Evolutionary conservation across 2,329 filamentous ascomycete genomes (phyloP), one percentile per base, ranked within the genome.

Genomic region (Epichloe brachyelytri): DNA sequence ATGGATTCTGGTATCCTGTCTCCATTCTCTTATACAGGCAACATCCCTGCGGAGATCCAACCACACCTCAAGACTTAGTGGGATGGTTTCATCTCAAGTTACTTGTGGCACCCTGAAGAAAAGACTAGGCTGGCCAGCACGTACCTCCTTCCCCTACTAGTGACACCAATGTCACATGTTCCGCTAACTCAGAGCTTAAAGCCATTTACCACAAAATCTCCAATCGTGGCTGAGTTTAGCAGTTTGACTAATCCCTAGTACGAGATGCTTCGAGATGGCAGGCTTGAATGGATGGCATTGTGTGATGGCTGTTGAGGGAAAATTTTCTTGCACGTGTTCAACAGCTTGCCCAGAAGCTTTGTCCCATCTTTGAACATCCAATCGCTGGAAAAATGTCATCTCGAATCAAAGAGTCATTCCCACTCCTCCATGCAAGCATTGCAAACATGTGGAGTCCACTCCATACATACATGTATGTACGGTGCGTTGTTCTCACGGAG

Each of bases 61-160:
- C 33, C 52, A 45, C 19, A 30, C 37, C 22, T 45, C 44, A 48
- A 48, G 34, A 33, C 14, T 22, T 20, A 14, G 19, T 33, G 38
- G 43, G 37, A 53, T 45, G 39, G 50, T 55, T 52, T 50, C 54
- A 54, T 55, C 53, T 51, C 54, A 56, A 54, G 38, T 57, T 43
- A 8, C 8, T 17, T 36, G 50, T 48, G 14, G 40, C 26, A 49
- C 41, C 36, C 7, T 37, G 43, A 17, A 22, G 36, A 34, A 15
- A 26, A 45, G n/a, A 12, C 20, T 37, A 10, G 8, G 26, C 26
- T 30, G 26, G 26, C 38, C 38, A 44, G 44, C 52, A 48, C 49
- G 47, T 40, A 39, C 45, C 40, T 37, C 30, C 46, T 46, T 39
- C 30, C 41, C 26, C 46, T 30, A 48, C 20, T 44, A 44, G 43